Base-by-base conservation (phyloP, 1,284 basidiomycete genomes). In the Anthracocystis walkeri region DNA sequence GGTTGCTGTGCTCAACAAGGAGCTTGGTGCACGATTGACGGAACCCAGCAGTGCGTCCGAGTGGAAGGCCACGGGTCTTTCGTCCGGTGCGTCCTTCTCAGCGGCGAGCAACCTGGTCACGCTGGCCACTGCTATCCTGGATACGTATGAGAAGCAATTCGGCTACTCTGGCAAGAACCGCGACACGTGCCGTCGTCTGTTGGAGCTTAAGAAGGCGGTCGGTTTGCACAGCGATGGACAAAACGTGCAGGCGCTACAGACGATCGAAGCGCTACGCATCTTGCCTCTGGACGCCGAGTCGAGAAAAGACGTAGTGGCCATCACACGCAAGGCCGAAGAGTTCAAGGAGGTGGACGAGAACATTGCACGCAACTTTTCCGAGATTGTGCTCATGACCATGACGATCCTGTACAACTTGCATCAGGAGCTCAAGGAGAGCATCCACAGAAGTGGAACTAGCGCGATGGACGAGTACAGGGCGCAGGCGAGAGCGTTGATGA, bases 301-400 rank as follows among this genome's bases (percentile, higher is more conserved):
- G 29, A 58, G 76, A n/a, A 69, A 72, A 44, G 95, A 98, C 79
- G 89, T 95, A 7, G 90, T 91, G 14, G 90, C 91, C 81, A 94
- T 95, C 80, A 94, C 93, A 35, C 89, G 92, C 61, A 90, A 92
- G 63, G 93, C 94, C 6, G 93, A 97, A 81, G 92, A 95, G 80
- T 95, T 97, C 87, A 92, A 92, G 84, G 90, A 92, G 42, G 91
- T 97, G 64, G 94, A 97, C 81, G 88, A 89, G 65, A 89, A 92
- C 5, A 88, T 98, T 79, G 92, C 95, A 75, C 90, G 92, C 72
- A 98, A 97, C 86, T 87, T 98, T 82, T 93, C 94, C 82, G 90
- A 91, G 5, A 92, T 97, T 83, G 89, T 98, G 41, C 90, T 94
- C 29, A 90, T 95, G 58, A 92, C 93, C n/a, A 99, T 98, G 96